A percentile compares a stretch with the other conserved stretches of the same genome.
These are phyloP conservation scores for Lentinula raphanica DNA, from an alignment of 768 basidiomycete species.

Conservation along the genomic window DNA sequence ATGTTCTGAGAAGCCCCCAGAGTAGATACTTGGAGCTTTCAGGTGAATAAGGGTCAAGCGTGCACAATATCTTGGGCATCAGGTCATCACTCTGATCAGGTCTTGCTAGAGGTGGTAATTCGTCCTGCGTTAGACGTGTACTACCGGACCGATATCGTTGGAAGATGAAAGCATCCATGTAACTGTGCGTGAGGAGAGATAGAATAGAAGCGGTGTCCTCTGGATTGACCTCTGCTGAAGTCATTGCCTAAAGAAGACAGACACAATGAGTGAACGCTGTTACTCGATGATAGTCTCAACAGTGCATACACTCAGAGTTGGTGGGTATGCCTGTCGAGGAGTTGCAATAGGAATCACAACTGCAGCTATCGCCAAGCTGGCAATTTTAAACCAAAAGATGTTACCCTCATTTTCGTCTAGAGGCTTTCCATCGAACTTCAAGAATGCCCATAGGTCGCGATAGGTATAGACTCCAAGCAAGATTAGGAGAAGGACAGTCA, in stretches of 20 bases:
- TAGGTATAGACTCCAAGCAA: conserved; percentile 42
- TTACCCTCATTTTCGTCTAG: conserved; percentile 38
- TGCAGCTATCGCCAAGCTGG: conserved; percentile 35
- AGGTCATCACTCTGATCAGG: conserved; percentile 43
- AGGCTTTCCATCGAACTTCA: conserved; percentile 40
- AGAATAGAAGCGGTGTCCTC: conserved; percentile 49
- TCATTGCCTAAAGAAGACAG: conserved; percentile 23
- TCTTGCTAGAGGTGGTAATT: conserved; percentile 59
- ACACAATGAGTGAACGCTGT: conserved; percentile 8
- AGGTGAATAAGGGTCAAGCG: neutral
- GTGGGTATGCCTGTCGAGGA: conserved; percentile 45
- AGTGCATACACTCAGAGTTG: conserved; percentile 39
- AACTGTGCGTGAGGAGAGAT: conserved; percentile 42
- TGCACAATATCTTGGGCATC: neutral
- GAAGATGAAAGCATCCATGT: conserved; percentile 47
- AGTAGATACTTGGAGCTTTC: conserved; percentile 11
- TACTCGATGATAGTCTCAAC: neutral
- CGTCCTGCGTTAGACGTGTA: conserved; percentile 42
- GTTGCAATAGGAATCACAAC: conserved; percentile 45
- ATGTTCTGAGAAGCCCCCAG: conserved; percentile 10
- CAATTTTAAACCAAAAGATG: conserved; percentile 46
- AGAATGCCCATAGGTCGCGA: conserved; percentile 54
- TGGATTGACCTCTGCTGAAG: conserved; percentile 26
- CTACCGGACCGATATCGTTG: conserved; percentile 32
- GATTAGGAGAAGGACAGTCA: conserved; percentile 24